A percentile compares a stretch with the other conserved stretches of the same genome.
These are phyloP conservation scores for Akanthomyces dipterigenus DNA, from an alignment of 2,329 filamentous ascomycete genomes.

Conservation along the genomic window DNA sequence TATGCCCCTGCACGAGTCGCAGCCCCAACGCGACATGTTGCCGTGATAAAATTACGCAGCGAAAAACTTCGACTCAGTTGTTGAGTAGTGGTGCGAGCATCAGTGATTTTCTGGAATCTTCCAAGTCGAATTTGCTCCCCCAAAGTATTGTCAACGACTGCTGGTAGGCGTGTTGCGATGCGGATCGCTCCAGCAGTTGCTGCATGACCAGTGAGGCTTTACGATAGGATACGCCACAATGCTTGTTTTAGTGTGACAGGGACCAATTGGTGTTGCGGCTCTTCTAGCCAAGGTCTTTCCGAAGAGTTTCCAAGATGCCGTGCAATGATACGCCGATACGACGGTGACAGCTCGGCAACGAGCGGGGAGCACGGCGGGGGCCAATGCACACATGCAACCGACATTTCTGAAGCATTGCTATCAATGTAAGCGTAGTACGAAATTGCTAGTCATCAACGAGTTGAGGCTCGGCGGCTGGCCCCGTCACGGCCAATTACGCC, in stretches of 20 bases:
- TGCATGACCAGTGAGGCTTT: not conserved
- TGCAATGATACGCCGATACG: too few species aligned
- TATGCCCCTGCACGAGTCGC: not conserved
- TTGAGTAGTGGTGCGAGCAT: too few species aligned
- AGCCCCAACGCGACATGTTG: not conserved
- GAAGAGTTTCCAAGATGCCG: too few species aligned
- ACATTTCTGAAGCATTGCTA: not conserved
- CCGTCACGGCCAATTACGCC: not conserved
- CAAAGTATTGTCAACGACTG: not conserved
- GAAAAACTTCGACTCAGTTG: not conserved
- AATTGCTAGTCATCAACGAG: not conserved
- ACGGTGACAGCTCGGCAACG: too few species aligned
- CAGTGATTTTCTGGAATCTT: too few species aligned
- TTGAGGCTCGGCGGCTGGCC: slow-evolving; percentile 1
- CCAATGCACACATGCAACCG: too few species aligned
- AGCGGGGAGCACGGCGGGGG: too few species aligned
- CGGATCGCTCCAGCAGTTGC: not conserved
- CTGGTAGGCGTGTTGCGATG: not conserved
- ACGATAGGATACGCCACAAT: not conserved
- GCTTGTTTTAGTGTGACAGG: not conserved
- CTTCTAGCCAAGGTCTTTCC: too few species aligned
- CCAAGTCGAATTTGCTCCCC: too few species aligned
- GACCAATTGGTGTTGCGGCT: too few species aligned
- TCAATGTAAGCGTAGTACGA: not conserved
- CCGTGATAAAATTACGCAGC: not conserved